Conservation (phyloP, 805 yeast species). For the Clavispora asparagi region DNA sequence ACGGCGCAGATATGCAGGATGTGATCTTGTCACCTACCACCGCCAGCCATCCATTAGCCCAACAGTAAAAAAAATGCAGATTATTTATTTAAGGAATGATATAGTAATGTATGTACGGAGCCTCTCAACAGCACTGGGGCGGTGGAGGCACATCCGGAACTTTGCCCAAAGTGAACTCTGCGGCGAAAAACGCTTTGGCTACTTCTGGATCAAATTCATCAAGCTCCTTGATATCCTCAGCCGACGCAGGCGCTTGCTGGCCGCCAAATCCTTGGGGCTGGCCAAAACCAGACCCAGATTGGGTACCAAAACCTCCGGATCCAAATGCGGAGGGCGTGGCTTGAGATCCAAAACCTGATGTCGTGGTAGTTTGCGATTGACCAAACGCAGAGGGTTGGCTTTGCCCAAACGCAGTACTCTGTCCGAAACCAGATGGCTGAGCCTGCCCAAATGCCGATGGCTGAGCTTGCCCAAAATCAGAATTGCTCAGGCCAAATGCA, state of each 20-base stretch:
- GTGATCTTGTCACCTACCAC: background rate
- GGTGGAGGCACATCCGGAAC: slow-evolving; percentile 79
- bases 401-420: slow-evolving; percentile 1
- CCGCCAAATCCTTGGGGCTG: background rate
- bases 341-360: slow-evolving; percentile 7
- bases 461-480: slow-evolving; percentile 1
- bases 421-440: slow-evolving; percentile 1
- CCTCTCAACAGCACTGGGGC: slow-evolving; percentile 15
- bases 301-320: slow-evolving; percentile 3
- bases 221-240: slow-evolving; percentile 7
- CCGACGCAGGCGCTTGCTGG: background rate
- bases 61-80: background rate
- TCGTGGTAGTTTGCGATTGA: slow-evolving; percentile 1
- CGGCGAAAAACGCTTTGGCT: slow-evolving; percentile 42
- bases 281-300: slow-evolving; percentile 1
- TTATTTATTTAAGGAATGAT: too few relatives aligned
- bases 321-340: slow-evolving; percentile 1
- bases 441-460: slow-evolving; percentile 1
- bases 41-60: too few relatives aligned
- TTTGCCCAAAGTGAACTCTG: slow-evolving; percentile 49
- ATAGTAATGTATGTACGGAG: too few relatives aligned
- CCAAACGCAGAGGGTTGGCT: slow-evolving; percentile 7
- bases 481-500: slow-evolving; percentile 3
- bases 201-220: slow-evolving; percentile 42
- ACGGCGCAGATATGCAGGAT: background rate